Percentiles rank a stretch among this genome's conserved stretches.
Evolutionary conservation across 2,329 filamentous ascomycete genomes (phyloP).

Genomic region (Hymenoscyphus occultus): DNA sequence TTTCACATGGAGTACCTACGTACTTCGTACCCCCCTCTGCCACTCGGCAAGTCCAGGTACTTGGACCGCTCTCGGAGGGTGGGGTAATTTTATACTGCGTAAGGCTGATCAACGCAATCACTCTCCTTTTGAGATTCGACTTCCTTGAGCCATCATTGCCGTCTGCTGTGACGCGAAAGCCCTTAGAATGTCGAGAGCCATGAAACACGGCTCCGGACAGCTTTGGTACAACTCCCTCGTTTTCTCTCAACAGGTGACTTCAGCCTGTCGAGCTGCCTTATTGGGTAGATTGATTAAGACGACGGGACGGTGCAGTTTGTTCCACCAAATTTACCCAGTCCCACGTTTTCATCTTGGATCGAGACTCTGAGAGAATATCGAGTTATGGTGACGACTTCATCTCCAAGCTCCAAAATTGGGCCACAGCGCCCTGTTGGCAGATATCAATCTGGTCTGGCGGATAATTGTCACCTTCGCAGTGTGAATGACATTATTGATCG

Average conservation of each 20-base stretch:
- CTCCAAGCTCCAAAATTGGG: neutral
- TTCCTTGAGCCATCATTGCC: conserved; percentile 1
- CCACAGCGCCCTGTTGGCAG: neutral
- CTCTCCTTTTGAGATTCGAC: neutral
- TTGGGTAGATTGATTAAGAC: neutral
- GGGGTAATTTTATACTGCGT: conserved; percentile 3
- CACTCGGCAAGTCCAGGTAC: conserved; percentile 2
- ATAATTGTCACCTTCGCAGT: neutral
- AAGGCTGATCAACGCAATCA: conserved; percentile 10
- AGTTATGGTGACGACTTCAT: neutral
- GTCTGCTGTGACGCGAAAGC: neutral
- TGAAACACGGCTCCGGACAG: conserved; percentile 9
- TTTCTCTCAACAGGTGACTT: neutral
- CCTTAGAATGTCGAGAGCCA: conserved; percentile 9
- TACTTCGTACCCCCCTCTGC: neutral
- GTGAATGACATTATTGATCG: neutral
- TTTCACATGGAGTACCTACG: neutral
- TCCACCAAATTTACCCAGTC: neutral
- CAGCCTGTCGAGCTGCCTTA: neutral
- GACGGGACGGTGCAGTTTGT: neutral
- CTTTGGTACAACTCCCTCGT: neutral
- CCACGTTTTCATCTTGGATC: conserved; percentile 1
- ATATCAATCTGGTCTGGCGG: conserved; percentile 1
- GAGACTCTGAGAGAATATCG: neutral
- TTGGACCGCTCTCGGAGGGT: neutral